Evolutionary conservation across 1,284 basidiomycete species (phyloP), one percentile per base, ranked within the genome.

Genomic region (Mixia osmundae): DNA sequence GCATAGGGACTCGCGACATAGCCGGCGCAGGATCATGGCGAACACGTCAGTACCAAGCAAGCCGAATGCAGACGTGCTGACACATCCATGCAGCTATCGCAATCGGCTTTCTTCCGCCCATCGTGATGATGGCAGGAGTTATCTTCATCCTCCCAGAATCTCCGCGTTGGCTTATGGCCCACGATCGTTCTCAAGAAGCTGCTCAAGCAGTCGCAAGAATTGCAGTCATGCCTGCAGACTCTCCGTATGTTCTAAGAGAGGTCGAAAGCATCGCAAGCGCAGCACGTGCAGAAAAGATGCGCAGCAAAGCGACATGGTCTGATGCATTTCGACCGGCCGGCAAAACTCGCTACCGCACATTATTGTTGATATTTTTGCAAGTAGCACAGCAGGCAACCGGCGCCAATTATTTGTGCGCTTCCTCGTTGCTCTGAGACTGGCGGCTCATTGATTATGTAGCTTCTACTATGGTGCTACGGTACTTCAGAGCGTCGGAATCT

Each of bases 111-210:
- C 67, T 72, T 3, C 50, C 65, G 34, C 63, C 78, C 34, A 66
- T 78, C 7, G 63, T 64, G 21, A 44, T 69, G n/a, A n/a, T n/a
- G n/a, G n/a, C n/a, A n/a, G n/a, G n/a, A 22, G 72, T 72, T 27
- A 78, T 79, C 44, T 50, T 70, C 11, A 70, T 75, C 50, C 74
- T 76, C 68, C 76, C 74, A 15, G 74, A 76, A 53, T 67, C 64
- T 32, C 74, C 75, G n/a, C 36, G 66, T 37, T 77, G 74, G 74
- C 63, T 74, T 19, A 49, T 44, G 59, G 64, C 35, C 46, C 61
- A 60, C 19, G 66, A 62, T 12, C 59, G 61, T 21, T 49, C 57
- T 29, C 66, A 69, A 21, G 63, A 71, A 39, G 71, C 69, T 3
- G 59, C 60, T 20, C 44, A 46, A 11, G 60, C 68, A 5, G 55